Evolutionary conservation across 2,329 filamentous ascomycete species (phyloP).

Genomic region (Aspergillus puulaauensis): DNA sequence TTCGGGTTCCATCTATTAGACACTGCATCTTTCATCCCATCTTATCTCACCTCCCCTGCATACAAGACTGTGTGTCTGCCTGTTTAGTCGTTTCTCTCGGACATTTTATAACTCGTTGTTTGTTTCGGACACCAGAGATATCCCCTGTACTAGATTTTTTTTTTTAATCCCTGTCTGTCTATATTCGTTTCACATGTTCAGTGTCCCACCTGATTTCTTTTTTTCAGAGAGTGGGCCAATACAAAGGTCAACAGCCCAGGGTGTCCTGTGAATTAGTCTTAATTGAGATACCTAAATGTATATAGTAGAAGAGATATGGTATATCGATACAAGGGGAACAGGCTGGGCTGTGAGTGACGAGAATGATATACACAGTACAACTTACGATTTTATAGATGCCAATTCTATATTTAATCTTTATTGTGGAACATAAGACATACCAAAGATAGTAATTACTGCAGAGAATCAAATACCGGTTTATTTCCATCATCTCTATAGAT

Average conservation of each 20-base stretch:
- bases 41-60: not conserved
- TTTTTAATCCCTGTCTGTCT: not conserved
- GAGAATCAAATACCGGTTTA: conserved; percentile 14
- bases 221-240: not conserved
- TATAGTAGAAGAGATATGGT: not conserved
- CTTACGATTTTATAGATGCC: not conserved
- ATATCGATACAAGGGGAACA: not conserved
- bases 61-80: not conserved
- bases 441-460: not conserved
- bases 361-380: not conserved
- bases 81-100: not conserved
- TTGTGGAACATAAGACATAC: not conserved
- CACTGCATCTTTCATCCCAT: not conserved
- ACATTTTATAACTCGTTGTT: not conserved
- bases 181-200: not conserved
- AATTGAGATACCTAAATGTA: not conserved
- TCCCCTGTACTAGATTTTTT: conserved; percentile 7
- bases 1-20: not conserved
- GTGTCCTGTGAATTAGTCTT: not conserved
- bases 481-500: conserved; percentile 41
- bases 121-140: not conserved
- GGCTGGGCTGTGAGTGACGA: not conserved
- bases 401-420: not conserved
- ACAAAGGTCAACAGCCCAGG: not conserved
- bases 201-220: not conserved